These are phyloP conservation scores for Aspergillus quadrilineatus DNA, from an alignment of 2,329 filamentous ascomycete genomes.

Conservation along the genomic window DNA sequence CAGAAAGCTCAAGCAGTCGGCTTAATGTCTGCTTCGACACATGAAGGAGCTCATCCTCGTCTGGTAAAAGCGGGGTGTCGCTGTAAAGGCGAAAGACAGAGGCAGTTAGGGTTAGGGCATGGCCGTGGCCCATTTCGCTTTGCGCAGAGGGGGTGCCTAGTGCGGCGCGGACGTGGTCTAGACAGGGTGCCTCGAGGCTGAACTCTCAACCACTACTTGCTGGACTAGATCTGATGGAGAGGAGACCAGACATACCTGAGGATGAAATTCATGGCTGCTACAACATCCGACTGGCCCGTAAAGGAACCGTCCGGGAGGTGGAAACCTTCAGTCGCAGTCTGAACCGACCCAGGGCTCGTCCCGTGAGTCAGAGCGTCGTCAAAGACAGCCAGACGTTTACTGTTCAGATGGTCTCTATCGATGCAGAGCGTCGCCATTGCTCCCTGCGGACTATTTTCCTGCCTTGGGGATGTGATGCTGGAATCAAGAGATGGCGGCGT, in stretches of 20 bases:
- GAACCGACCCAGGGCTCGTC: too few relatives aligned
- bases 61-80: background rate
- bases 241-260: background rate
- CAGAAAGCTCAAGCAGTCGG: background rate
- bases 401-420: background rate
- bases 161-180: constrained; percentile 3
- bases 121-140: background rate
- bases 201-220: background rate
- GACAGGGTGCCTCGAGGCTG: constrained; percentile 3
- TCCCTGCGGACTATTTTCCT: too few relatives aligned
- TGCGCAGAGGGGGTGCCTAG: background rate
- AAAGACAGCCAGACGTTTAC: background rate
- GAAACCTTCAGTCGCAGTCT: too few relatives aligned
- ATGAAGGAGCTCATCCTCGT: background rate
- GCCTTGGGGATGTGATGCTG: too few relatives aligned
- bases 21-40: background rate
- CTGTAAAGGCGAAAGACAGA: background rate
- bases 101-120: constrained; percentile 3
- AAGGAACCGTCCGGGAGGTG: background rate
- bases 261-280: constrained; percentile 4
- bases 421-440: background rate
- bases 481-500: background rate
- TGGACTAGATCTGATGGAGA: background rate
- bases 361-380: background rate
- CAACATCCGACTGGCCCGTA: background rate